These are phyloP conservation scores for Tardiomyces digboiensis DNA, from an alignment of 1,139 yeast species.

Conservation along the genomic window DNA sequence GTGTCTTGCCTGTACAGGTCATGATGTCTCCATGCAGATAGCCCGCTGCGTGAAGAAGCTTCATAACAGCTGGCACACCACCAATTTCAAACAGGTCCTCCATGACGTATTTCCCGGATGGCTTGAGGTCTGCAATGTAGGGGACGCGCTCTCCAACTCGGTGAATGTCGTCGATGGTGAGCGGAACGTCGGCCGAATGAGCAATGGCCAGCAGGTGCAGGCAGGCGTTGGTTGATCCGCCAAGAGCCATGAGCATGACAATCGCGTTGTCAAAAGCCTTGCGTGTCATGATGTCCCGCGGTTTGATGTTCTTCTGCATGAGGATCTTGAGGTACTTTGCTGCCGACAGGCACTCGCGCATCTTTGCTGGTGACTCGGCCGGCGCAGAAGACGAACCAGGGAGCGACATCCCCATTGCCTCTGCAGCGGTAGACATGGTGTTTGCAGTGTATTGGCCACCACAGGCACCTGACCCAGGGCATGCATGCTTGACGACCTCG, in stretches of 20 bases:
- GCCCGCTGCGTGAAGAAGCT: constrained; percentile 11
- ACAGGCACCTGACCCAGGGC: constrained; percentile 16
- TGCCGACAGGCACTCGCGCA: constrained; percentile 15
- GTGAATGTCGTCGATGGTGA: constrained; percentile 16
- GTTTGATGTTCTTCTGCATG: constrained; percentile 10
- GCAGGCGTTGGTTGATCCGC: constrained; percentile 18
- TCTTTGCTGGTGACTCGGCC: constrained; percentile 14
- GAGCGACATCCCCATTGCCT: constrained; percentile 17
- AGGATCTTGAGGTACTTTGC: constrained; percentile 13
- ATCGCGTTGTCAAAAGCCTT: constrained; percentile 17
- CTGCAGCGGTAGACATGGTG: constrained; percentile 18
- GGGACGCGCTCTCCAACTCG: constrained; percentile 13
- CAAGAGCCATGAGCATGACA: constrained; percentile 15
- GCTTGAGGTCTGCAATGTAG: constrained; percentile 15
- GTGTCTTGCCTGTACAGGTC: constrained; percentile 15
- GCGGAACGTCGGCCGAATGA: constrained; percentile 14
- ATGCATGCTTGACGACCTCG: constrained; percentile 12
- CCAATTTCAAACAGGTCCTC: constrained; percentile 18
- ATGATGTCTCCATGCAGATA: constrained; percentile 10
- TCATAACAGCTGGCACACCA: constrained; percentile 13
- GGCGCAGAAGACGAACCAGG: constrained; percentile 18
- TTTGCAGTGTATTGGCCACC: constrained; percentile 19
- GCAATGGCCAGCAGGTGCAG: constrained; percentile 17
- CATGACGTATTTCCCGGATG: constrained; percentile 16
- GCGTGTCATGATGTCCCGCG: constrained; percentile 14